A percentile compares a stretch with the other conserved stretches of the same genome.
Conservation (phyloP, 2,329 filamentous ascomycete genomes). For the Lithohypha guttulata region DNA sequence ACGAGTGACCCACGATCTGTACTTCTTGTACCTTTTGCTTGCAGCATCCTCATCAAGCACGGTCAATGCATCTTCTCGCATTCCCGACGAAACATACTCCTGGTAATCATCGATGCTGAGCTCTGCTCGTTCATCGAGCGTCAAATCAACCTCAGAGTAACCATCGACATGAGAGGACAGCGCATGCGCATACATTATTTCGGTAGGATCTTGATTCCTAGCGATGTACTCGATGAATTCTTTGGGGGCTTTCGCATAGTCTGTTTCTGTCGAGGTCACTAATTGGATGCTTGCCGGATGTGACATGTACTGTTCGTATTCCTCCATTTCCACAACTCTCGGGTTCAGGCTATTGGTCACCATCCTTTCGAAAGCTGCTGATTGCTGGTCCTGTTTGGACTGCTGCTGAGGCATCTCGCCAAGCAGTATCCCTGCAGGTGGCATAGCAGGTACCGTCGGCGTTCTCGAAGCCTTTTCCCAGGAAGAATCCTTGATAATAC, state of each 20-base stretch:
- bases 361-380: slow-evolving; percentile 55
- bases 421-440: slow-evolving; percentile 20
- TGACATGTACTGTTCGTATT: slow-evolving; percentile 75
- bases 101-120: slow-evolving; percentile 63
- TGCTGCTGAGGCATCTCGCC: slow-evolving; percentile 55
- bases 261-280: slow-evolving; percentile 33
- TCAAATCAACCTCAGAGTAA: slow-evolving; percentile 14
- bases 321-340: slow-evolving; percentile 63
- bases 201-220: slow-evolving; percentile 7
- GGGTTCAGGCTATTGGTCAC: slow-evolving; percentile 80
- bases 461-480: slow-evolving; percentile 23
- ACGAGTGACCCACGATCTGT: slow-evolving; percentile 74
- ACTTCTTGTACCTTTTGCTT: slow-evolving; percentile 96
- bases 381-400: slow-evolving; percentile 78
- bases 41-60: slow-evolving; percentile 75
- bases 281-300: slow-evolving; percentile 84
- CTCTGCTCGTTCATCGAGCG: slow-evolving; percentile 42
- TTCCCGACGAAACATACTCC: slow-evolving; percentile 54
- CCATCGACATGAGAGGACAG: neutral
- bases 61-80: slow-evolving; percentile 73
- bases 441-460: slow-evolving; percentile 18
- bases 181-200: neutral
- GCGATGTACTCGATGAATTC: slow-evolving; percentile 77
- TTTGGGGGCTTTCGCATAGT: slow-evolving; percentile 25
- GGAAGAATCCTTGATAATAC: slow-evolving; percentile 48